Evolutionary conservation across 2,329 filamentous ascomycete genomes (phyloP), one percentile per base, ranked within the genome.

Genomic region (Metarhizium anisopliae): DNA sequence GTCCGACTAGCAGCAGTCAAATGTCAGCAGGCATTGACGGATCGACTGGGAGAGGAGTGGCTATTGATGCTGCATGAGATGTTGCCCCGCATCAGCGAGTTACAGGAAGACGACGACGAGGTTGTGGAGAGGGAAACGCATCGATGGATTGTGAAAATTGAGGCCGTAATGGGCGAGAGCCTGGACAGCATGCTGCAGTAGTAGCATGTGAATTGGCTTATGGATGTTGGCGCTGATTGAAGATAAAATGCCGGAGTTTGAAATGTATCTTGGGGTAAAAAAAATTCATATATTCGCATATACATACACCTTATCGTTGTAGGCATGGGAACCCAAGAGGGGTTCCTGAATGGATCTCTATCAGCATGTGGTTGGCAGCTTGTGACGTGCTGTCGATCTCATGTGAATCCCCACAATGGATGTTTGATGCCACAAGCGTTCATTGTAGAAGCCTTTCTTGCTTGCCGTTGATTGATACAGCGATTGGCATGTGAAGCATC

Each of bases 81-180:
- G 87, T 74, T 99, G 68, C 93, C 95, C 20, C 90, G 93, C 61
- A 96, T 99, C 64, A 95, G 90, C 66, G 94, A 99, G 75, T 71
- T 96, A 66, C 87, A 96, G 74, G 94, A 99, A 68, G 94, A 99
- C 68, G 94, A 97, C 62, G 92, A 97, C 67, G 94, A 97, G 74
- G 79, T 81, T 32, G 93, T 99, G 29, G 94, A 99, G 75, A 78
- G 84, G 66, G 92, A 96, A 76, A 93, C 91, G 42, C 82, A 92
- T 67, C 79, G 84, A 65, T 96, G 94, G 93, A 94, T 97, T 63
- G 82, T 86, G 67, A 85, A 85, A 72, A 95, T 99, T 67, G 93
- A 97, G 73, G 85, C 82, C 50, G 87, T 95, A 35, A 74, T 97
- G 53, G 94, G 94, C 5, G 93, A 97, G 78, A 91, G 87, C 64